These are phyloP conservation scores for Rosa hybrid DNA, from an alignment of 331 rosid species.

Conservation along the genomic window DNA sequence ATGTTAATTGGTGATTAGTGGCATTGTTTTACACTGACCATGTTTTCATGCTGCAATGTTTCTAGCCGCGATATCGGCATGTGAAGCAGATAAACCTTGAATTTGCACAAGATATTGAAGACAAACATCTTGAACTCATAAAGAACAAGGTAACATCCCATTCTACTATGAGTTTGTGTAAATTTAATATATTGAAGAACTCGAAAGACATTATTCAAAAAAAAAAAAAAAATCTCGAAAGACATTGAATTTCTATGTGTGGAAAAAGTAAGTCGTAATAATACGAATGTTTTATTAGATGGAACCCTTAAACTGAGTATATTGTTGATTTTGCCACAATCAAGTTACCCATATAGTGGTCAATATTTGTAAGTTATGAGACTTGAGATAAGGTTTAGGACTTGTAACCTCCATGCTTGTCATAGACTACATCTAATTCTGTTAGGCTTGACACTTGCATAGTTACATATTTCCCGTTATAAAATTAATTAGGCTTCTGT, in stretches of 20 bases:
- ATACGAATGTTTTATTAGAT: not conserved
- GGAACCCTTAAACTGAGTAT: not conserved
- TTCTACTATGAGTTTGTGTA: slow-evolving; percentile 3
- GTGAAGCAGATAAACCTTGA: slow-evolving; percentile 70
- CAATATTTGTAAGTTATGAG: not conserved
- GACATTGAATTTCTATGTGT: not conserved
- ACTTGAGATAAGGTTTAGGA: not conserved
- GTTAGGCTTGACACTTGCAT: not conserved
- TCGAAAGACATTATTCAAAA: no score
- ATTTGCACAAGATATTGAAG: slow-evolving; percentile 78
- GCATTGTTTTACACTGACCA: slow-evolving; percentile 2
- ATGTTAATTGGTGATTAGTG: not conserved
- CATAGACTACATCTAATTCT: not conserved
- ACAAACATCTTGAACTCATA: slow-evolving; percentile 58
- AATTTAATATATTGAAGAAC: not conserved
- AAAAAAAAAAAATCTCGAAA: not conserved
- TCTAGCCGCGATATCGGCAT: slow-evolving; percentile 61
- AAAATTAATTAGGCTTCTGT: not conserved
- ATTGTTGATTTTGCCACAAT: not conserved
- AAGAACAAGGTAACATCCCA: slow-evolving; percentile 51
- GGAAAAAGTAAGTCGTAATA: not conserved
- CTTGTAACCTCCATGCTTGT: not conserved
- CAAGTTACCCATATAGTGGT: not conserved
- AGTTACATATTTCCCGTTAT: not conserved
- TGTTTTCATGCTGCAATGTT: slow-evolving; percentile 18